Base-by-base conservation (phyloP, 2,329 filamentous ascomycete species). In the Fusarium graminum region DNA sequence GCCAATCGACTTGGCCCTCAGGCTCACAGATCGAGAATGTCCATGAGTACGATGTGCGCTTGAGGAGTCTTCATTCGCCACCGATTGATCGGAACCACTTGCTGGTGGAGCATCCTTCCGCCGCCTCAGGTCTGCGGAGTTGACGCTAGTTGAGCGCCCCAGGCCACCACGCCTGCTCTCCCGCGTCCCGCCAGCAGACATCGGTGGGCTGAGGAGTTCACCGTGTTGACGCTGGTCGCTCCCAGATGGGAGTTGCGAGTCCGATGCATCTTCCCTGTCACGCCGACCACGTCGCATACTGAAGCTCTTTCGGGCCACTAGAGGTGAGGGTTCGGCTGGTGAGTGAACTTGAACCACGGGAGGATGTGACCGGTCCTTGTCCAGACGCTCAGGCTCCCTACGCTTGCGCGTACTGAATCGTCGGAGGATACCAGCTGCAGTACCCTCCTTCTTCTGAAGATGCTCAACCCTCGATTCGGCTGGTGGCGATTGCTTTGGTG, bases 61-160 rank as follows among this genome's bases (percentile, higher is more conserved):
- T 38, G 79, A 80, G 51, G 79, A 76, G 69, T 82, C 84, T 38
- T 87, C 87, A 65, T 81, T 83, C 36, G 84, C 74, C 36, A 85
- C 86, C 4, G 91, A 92, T 67, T 91, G 88, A 66, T 96, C 92
- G 7, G 92, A 95, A 8, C 91, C 92, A 74, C 91, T 94, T 0
- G 91, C 92, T 9, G 86, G 83, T 12, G 91, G 90, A 28, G 90
- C 88, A 19, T 93, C 90, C 62, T 88, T 88, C 34, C 91, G 87
- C 62, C 91, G 83, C 63, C 92, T 86, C 62, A 92, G 88, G 65
- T 97, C 93, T 28, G 90, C 92, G 3, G 92, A 95, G 73, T 94
- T 97, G 53, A 97, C 94, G 74, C 94, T 97, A 10, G 94, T 93
- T 8, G 93, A 97, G 64, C 94, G 87, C 34, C 92, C 92, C 17